phyloP scores from a whole-genome alignment of 139 green algal genomes.

The Yamagishiella unicocca region DNA sequence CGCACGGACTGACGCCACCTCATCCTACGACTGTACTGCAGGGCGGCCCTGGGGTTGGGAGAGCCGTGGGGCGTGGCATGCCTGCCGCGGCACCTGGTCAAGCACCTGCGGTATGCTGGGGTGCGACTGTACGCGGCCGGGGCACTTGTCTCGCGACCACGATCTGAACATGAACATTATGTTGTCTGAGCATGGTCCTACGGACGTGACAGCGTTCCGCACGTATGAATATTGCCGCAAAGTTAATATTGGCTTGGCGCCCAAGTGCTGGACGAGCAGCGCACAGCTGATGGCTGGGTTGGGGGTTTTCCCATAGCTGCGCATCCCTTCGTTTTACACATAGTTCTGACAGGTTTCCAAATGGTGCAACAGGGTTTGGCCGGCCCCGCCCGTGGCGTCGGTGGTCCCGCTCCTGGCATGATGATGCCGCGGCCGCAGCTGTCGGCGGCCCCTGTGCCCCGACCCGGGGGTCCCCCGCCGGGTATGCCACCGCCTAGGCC shows the following conservation, averaged over 20 bases:
- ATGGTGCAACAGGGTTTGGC: conserved; percentile 84
- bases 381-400: conserved; percentile 89
- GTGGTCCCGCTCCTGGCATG: conserved; percentile 87
- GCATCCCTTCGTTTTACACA: too few species aligned
- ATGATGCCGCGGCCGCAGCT: conserved; percentile 93
- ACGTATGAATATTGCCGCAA: too few species aligned
- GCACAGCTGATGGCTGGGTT: too few species aligned
- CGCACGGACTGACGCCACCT: not conserved
- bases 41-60: conserved; percentile 85
- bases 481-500: conserved; percentile 55
- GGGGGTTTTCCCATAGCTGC: too few species aligned
- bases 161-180: too few species aligned
- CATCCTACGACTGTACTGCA: conserved; percentile 3
- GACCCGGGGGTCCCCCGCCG: conserved; percentile 54
- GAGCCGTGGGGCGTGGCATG: conserved; percentile 86
- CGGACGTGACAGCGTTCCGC: too few species aligned
- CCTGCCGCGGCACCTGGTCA: conserved; percentile 80
- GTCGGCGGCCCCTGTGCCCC: conserved; percentile 70
- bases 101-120: conserved; percentile 74
- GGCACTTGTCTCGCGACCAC: too few species aligned
- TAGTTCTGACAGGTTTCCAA: too few species aligned
- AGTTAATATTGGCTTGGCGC: too few species aligned
- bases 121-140: too few species aligned
- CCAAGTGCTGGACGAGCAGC: too few species aligned
- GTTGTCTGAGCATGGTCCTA: too few species aligned